A percentile compares a stretch with the other conserved stretches of the same genome.
phyloP scores from a whole-genome alignment of 2,329 filamentous ascomycete genomes.

The Ophiobolus disseminans region DNA sequence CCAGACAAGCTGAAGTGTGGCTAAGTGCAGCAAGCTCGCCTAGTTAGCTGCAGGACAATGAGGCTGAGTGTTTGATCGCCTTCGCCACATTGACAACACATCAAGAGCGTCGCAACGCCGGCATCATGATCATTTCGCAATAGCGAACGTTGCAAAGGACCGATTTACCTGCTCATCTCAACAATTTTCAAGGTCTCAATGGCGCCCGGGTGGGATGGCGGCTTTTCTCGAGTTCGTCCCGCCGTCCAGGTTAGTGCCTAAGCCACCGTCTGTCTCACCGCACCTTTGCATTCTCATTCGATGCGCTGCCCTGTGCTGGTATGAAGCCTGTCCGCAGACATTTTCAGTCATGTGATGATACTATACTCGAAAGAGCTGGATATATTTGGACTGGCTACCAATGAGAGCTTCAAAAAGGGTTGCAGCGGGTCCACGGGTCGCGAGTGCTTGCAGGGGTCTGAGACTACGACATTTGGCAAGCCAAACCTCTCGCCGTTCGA shows the following conservation, averaged over 20 bases:
- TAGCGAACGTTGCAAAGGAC: constrained; percentile 16
- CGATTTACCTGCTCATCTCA: constrained; percentile 21
- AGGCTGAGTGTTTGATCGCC: constrained; percentile 42
- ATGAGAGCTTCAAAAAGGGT: constrained; percentile 23
- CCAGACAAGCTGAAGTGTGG: constrained; percentile 39
- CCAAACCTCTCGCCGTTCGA: background rate
- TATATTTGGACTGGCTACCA: constrained; percentile 26
- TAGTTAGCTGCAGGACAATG: constrained; percentile 30
- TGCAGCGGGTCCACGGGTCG: constrained; percentile 29
- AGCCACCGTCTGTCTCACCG: constrained; percentile 37
- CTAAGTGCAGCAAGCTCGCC: constrained; percentile 35
- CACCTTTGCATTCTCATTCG: constrained; percentile 41
- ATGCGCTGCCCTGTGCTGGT: constrained; percentile 32
- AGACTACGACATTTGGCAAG: background rate
- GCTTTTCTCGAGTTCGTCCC: constrained; percentile 29
- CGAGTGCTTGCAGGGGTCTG: constrained; percentile 32
- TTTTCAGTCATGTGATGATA: constrained; percentile 37
- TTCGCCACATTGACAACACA: constrained; percentile 45
- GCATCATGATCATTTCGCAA: constrained; percentile 9
- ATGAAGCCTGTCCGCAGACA: constrained; percentile 33
- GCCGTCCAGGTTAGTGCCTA: constrained; percentile 35
- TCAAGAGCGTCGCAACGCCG: constrained; percentile 27
- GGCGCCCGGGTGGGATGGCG: constrained; percentile 25
- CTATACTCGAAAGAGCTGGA: constrained; percentile 28
- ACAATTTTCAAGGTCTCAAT: constrained; percentile 35